phyloP scores from a whole-genome alignment of 768 basidiomycete species.

The Rubroboletus pulcherrimus region DNA sequence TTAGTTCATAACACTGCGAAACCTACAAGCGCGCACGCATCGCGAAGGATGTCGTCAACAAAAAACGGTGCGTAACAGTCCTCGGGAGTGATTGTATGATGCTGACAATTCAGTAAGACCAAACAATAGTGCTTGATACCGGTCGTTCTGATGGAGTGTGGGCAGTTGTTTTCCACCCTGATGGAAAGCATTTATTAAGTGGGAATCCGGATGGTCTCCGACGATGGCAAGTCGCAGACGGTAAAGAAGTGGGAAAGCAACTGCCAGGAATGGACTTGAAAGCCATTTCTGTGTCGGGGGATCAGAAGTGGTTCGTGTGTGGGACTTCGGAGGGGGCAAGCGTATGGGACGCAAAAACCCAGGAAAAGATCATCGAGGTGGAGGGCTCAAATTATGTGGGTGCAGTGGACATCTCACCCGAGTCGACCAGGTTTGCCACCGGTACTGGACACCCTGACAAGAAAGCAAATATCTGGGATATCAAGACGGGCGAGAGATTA shows the following conservation, averaged over 20 bases:
- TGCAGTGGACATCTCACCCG: background rate
- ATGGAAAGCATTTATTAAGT: background rate
- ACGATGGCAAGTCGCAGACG: background rate
- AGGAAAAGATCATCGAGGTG: background rate
- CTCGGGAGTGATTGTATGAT: too few relatives aligned
- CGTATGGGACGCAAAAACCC: background rate
- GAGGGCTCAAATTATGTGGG: background rate
- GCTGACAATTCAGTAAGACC: background rate
- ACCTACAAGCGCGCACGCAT: background rate
- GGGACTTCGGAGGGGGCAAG: background rate
- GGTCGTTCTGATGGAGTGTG: too few relatives aligned
- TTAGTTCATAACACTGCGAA: background rate
- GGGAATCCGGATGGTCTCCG: background rate
- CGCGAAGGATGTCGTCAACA: background rate
- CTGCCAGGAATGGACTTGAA: background rate
- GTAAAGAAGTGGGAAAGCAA: background rate
- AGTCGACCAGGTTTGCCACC: background rate
- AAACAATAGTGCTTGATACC: background rate
- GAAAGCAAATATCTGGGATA: background rate
- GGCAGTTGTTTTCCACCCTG: background rate
- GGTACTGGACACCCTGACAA: background rate
- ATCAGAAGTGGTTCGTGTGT: background rate
- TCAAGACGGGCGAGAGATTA: background rate
- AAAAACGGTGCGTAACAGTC: background rate
- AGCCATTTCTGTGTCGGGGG: background rate